Evolutionary conservation across 306 rosid genomes (phyloP).

Genomic region (Acacia crassicarpa): DNA sequence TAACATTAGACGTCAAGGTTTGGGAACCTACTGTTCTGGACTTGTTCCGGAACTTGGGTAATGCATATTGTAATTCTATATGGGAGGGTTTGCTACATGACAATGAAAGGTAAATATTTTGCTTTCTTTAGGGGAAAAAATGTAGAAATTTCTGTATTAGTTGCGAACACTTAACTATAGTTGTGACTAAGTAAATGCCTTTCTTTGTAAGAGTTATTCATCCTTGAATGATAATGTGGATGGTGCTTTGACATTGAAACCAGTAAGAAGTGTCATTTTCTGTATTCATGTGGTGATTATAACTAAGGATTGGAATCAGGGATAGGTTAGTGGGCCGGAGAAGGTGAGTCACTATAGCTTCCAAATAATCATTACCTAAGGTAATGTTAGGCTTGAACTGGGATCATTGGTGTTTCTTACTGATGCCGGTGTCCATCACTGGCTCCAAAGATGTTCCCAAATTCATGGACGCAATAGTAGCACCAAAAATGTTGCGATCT

Average conservation of each 20-base stretch:
- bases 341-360: background rate
- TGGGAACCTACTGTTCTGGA: conserved; percentile 91
- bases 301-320: too few relatives aligned
- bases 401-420: background rate
- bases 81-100: conserved; percentile 81
- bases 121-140: conserved; percentile 5
- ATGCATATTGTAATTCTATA: conserved; percentile 79
- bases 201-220: background rate
- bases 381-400: background rate
- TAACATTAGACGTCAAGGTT: conserved; percentile 83
- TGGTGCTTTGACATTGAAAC: background rate
- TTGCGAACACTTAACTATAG: background rate
- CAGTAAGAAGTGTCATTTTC: too few relatives aligned
- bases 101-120: conserved; percentile 53
- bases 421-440: background rate
- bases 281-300: too few relatives aligned
- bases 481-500: background rate
- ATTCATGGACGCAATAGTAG: background rate
- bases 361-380: background rate
- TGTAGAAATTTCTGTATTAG: background rate
- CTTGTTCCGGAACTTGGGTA: conserved; percentile 82
- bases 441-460: background rate
- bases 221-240: background rate
- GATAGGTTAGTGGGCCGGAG: background rate
- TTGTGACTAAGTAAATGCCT: background rate